Evolutionary conservation across 1,139 yeast genomes (phyloP), one percentile per base, ranked within the genome.

Genomic region (Pichia sp.): DNA sequence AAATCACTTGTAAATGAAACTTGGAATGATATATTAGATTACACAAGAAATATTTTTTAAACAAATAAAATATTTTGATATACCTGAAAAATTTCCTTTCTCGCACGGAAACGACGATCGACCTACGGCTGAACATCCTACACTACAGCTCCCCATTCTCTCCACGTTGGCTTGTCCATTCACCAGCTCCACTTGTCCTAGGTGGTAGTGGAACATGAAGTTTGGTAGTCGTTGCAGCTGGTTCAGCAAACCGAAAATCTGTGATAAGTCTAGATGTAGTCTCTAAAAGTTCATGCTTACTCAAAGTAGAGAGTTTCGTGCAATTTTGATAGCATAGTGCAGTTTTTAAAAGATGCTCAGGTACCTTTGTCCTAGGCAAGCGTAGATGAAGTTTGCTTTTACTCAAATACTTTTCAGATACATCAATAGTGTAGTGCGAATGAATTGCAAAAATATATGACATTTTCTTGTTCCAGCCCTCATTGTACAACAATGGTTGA

Each of bases 401-500:
- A 33, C 48, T 51, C 25, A 86, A 74, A 51, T 89, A 89, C 47
- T 86, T 74, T 8, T 62, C 59, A 28, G 89, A 75, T 35, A 89
- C 79, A 58, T 89, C 96, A 5, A 67, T 58, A 4, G 79, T 68
- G 30, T 85, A 86, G 32, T 68, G 68, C 28, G 66, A 68, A 34
- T 78, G 72, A 44, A 83, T 70, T 0, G 84, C 96, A 43, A 89
- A 63, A 3, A 79, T 84, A 62, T 84, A 85, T 40, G 95, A 82
- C 97, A 89, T 89, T 47, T 74, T 74, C 63, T 89, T 89, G 31
- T 93, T 95, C 97, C 97, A 89, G 35, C 94, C 94, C 31, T 72
- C 69, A 38, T 80, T 74, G 54, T 89, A 89, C 23, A 88, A 64
- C 28, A 67, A 59, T 0, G 97, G 96, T 49, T 84, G 77, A 58